Evolutionary conservation across 2,329 filamentous ascomycete genomes (phyloP).

Genomic region (Diaporthe batatas): DNA sequence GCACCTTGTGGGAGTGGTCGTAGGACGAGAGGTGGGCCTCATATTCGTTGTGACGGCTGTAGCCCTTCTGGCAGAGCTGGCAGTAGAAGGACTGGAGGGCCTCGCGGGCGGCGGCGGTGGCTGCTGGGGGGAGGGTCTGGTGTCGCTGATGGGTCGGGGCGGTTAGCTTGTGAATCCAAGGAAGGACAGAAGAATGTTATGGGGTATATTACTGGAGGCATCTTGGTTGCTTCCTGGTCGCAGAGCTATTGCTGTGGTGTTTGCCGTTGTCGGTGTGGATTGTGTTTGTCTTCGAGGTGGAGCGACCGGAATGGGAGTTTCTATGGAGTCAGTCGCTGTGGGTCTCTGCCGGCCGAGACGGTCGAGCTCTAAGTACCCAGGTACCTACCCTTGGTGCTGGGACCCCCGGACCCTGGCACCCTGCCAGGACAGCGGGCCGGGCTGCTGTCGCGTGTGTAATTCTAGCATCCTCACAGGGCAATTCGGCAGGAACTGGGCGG

Average conservation of each 20-base stretch:
- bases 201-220: conserved; percentile 66
- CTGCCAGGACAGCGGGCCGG: background rate
- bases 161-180: background rate
- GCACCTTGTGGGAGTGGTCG: conserved; percentile 95
- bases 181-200: conserved; percentile 35
- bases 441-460: conserved; percentile 26
- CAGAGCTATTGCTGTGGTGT: background rate
- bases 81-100: conserved; percentile 87
- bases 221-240: conserved; percentile 48
- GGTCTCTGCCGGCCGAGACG: conserved; percentile 1
- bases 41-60: conserved; percentile 94
- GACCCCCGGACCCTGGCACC: too few species aligned
- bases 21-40: conserved; percentile 95
- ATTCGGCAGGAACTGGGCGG: conserved; percentile 16
- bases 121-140: conserved; percentile 70
- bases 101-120: conserved; percentile 76
- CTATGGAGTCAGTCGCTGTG: conserved; percentile 7
- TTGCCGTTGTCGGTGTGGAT: background rate
- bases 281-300: background rate
- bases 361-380: background rate
- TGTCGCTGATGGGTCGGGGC: conserved; percentile 57
- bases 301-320: too few species aligned
- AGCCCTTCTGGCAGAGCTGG: conserved; percentile 92
- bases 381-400: background rate
- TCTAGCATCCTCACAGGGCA: conserved; percentile 31